phyloP scores from a whole-genome alignment of 2,329 filamentous ascomycete species.

The Herpotrichia juniperi region DNA sequence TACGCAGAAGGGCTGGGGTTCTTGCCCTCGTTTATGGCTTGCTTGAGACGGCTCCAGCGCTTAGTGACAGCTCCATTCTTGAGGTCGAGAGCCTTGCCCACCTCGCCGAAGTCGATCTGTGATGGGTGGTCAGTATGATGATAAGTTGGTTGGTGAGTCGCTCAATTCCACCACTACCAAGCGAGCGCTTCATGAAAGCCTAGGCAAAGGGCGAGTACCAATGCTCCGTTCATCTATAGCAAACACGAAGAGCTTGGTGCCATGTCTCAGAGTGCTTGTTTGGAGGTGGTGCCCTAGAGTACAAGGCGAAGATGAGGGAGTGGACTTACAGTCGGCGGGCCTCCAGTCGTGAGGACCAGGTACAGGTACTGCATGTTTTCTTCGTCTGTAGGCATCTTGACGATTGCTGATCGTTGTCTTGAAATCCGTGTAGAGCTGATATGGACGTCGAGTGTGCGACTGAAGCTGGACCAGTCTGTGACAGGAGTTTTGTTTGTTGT shows the following conservation, averaged over 20 bases:
- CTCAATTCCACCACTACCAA: too few species aligned
- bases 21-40: conserved; percentile 28
- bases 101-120: conserved; percentile 39
- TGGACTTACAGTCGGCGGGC: conserved; percentile 25
- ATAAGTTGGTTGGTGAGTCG: too few species aligned
- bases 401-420: background rate
- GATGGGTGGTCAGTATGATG: background rate
- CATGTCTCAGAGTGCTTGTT: too few species aligned
- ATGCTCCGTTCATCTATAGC: too few species aligned
- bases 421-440: too few species aligned
- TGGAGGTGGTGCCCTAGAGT: too few species aligned
- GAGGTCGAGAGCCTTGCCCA: conserved; percentile 30
- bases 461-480: too few species aligned
- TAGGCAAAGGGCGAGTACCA: too few species aligned
- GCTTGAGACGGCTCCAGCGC: conserved; percentile 43
- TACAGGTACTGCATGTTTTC: conserved; percentile 41
- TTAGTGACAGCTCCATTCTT: conserved; percentile 32
- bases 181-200: too few species aligned
- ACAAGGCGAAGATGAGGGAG: background rate
- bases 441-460: too few species aligned
- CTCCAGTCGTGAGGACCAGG: conserved; percentile 31
- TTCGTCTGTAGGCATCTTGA: conserved; percentile 32
- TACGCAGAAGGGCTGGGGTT: conserved; percentile 17
- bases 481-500: background rate
- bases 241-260: too few species aligned